Evolutionary conservation across 257 asterid species (phyloP), one percentile per base, ranked within the genome.

Genomic region (Mitragyna speciosa): DNA sequence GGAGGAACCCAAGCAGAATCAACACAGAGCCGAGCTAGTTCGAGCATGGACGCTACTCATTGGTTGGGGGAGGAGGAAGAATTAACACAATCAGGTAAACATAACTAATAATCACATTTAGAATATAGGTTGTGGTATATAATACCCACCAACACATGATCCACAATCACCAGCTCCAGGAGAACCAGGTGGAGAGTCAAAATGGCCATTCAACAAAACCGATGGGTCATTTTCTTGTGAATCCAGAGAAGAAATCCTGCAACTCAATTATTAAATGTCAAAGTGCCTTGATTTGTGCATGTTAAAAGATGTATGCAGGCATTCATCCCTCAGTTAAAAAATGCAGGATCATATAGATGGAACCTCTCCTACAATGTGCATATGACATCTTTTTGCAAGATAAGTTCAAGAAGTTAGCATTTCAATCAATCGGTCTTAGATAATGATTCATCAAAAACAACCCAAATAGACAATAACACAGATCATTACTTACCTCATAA

Each of bases 161-260:
- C 98, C 99, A 89, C 99, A 96, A 86, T 96, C 99, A 74, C 98
- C 99, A 84, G 99, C 99, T 86, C 99, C 99, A 56, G 99, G 99
- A 76, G 99, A 96, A 79, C 93, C 93, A 56, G 92, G 93, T 51
- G 98, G 88, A 71, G 94, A 83, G 88, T 96, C 99, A 85, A 94
- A 96, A 87, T 96, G 99, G 79, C 93, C 91, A 45, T 96, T 94
- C 81, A 96, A 84, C 86, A 96, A 78, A 85, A 95, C 93, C 39
- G 99, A 90, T 19, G 97, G 87, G 72, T 95, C 99, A 76, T 76
- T 82, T 63, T 92, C 97, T 80, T 66, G 87, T 70, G 97, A 88
- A 85, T 90, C 91, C 76, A 88, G 77, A 12, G 97, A 86, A 64
- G 98, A 92, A 77, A 95, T 88, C 94, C 99, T 95, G 94, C 82